Evolutionary conservation across 1,139 yeast species (phyloP).

Genomic region (Pichia sp.): DNA sequence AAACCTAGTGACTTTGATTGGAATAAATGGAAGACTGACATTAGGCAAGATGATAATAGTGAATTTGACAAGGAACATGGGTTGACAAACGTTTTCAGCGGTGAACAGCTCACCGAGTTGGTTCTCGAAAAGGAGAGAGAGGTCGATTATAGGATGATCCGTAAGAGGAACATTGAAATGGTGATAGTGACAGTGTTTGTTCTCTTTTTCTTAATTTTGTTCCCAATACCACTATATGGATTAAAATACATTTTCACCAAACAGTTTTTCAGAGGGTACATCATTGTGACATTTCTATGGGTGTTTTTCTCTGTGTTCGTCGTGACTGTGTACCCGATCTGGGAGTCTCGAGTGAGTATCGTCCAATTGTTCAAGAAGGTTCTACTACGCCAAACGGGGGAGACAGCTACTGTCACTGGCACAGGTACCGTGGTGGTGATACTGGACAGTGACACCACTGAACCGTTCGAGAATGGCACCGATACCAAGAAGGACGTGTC

Average conservation of each 20-base stretch:
- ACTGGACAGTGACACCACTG: no score
- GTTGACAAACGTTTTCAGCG: conserved; percentile 24
- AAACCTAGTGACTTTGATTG: conserved; percentile 74
- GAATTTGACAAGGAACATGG: conserved; percentile 31
- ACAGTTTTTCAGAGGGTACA: conserved; percentile 32
- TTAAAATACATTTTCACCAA: conserved; percentile 28
- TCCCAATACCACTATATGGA: conserved; percentile 32
- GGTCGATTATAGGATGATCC: conserved; percentile 23
- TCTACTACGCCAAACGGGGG: conserved; percentile 9
- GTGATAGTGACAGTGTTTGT: conserved; percentile 21
- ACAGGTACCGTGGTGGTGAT: no score
- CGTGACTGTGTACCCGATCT: conserved; percentile 31
- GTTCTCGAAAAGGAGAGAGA: conserved; percentile 15
- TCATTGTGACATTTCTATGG: conserved; percentile 35
- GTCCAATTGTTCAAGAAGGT: conserved; percentile 9
- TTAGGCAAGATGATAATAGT: conserved; percentile 60
- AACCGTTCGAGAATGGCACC: no score
- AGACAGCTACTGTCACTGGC: no score
- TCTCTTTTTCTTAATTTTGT: conserved; percentile 24
- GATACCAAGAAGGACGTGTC: no score
- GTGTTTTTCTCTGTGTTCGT: conserved; percentile 28
- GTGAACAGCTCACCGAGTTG: conserved; percentile 28
- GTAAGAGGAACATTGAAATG: conserved; percentile 21
- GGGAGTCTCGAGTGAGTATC: conserved; percentile 28
- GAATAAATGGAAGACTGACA: conserved; percentile 42